Evolutionary conservation across 2,329 filamentous ascomycete genomes (phyloP).

Genomic region (Whalleya microplaca): DNA sequence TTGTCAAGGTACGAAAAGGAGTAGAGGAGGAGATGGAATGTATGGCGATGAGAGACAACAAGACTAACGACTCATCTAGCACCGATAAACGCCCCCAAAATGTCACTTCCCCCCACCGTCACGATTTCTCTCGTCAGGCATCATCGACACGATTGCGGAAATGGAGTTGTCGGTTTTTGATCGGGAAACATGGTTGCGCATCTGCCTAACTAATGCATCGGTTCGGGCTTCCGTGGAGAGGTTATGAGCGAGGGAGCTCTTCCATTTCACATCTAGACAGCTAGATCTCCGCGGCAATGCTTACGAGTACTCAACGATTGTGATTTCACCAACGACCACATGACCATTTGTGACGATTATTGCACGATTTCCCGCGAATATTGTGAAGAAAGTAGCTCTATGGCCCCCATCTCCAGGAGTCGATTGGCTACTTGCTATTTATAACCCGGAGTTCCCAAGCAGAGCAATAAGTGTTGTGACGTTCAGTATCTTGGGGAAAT

Average conservation of each 20-base stretch:
- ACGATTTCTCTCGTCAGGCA: constrained; percentile 30
- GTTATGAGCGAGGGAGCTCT: constrained; percentile 20
- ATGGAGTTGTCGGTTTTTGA: constrained; percentile 35
- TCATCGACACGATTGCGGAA: constrained; percentile 32
- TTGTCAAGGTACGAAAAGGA: constrained; percentile 60
- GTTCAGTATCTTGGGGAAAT: neutral
- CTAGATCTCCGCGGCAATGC: constrained; percentile 34
- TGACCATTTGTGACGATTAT: constrained; percentile 14
- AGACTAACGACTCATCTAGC: constrained; percentile 21
- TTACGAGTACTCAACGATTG: constrained; percentile 31
- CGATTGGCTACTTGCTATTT: neutral
- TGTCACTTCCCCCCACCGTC: constrained; percentile 23
- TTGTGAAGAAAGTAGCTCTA: neutral
- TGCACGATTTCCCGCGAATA: neutral
- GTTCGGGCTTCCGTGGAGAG: constrained; percentile 21
- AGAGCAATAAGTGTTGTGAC: neutral
- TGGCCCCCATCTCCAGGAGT: neutral
- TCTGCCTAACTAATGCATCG: constrained; percentile 26
- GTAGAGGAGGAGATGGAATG: neutral
- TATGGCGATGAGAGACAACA: neutral
- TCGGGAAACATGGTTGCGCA: constrained; percentile 29
- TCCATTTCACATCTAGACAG: constrained; percentile 25
- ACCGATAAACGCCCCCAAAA: constrained; percentile 29
- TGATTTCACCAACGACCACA: neutral
- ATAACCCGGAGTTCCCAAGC: neutral